phyloP scores from a whole-genome alignment of 305 asterid genomes.

The Striga hermonthica region DNA sequence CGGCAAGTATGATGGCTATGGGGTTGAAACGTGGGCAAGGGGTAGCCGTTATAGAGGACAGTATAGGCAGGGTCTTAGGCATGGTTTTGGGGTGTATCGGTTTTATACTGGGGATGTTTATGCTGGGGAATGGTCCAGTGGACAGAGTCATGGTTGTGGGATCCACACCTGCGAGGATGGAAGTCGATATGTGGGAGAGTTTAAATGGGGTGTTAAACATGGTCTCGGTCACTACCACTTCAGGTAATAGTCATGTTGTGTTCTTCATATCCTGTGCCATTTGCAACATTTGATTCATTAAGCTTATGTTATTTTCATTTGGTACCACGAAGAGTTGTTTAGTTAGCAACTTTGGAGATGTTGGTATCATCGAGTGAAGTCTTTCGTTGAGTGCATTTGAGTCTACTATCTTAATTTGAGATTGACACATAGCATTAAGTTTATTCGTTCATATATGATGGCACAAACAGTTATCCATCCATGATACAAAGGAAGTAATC shows the following conservation, averaged over 20 bases:
- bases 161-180: constrained; percentile 90
- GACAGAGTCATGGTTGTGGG: constrained; percentile 93
- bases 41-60: constrained; percentile 91
- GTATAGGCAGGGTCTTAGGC: constrained; percentile 85
- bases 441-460: constrained; percentile 20
- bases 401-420: constrained; percentile 5
- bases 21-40: constrained; percentile 92
- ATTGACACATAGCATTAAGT: not conserved
- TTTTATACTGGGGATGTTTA: constrained; percentile 93
- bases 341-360: constrained; percentile 9
- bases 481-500: not conserved
- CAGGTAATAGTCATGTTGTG: constrained; percentile 47
- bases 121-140: constrained; percentile 95
- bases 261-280: constrained; percentile 18
- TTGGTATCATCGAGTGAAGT: constrained; percentile 10
- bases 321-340: constrained; percentile 25
- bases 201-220: constrained; percentile 93
- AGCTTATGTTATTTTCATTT: not conserved
- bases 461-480: not conserved
- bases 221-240: constrained; percentile 94
- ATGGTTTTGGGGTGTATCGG: constrained; percentile 88
- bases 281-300: not conserved
- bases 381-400: not conserved
- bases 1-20: constrained; percentile 89
- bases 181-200: constrained; percentile 81